phyloP scores from a whole-genome alignment of 805 yeast species.

The Clavispora carvajalis region DNA sequence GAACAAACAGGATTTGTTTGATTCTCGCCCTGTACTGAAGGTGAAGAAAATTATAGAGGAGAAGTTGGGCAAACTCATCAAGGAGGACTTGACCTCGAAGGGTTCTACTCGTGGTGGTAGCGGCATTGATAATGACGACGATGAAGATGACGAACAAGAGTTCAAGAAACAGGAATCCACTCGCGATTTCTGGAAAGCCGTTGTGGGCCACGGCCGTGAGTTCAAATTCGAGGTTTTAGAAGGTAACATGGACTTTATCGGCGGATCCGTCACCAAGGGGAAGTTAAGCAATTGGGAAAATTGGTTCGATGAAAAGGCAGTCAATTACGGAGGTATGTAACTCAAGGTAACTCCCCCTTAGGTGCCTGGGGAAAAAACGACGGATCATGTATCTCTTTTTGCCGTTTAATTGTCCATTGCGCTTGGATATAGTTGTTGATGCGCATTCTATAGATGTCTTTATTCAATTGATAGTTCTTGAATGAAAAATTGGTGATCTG shows the following conservation, averaged over 20 bases:
- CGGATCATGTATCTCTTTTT: slow-evolving; percentile 29
- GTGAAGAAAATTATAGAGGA: slow-evolving; percentile 54
- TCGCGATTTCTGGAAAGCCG: slow-evolving; percentile 42
- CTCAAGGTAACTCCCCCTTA: not conserved
- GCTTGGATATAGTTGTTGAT: slow-evolving; percentile 32
- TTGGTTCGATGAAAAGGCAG: slow-evolving; percentile 76
- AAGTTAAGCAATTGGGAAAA: slow-evolving; percentile 59
- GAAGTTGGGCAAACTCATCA: slow-evolving; percentile 55
- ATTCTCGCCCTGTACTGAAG: slow-evolving; percentile 65
- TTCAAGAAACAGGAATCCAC: slow-evolving; percentile 31
- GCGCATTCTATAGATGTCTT: slow-evolving; percentile 38
- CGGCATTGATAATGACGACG: slow-evolving; percentile 37
- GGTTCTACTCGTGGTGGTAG: slow-evolving; percentile 24
- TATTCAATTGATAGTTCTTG: slow-evolving; percentile 35
- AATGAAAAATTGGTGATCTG: slow-evolving; percentile 27
- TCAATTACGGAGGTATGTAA: slow-evolving; percentile 36
- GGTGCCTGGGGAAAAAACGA: slow-evolving; percentile 34
- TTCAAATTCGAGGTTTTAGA: slow-evolving; percentile 69
- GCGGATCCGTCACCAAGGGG: slow-evolving; percentile 64
- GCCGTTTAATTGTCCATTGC: slow-evolving; percentile 22
- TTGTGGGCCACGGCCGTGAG: slow-evolving; percentile 27
- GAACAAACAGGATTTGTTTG: slow-evolving; percentile 82
- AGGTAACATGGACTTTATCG: slow-evolving; percentile 62
- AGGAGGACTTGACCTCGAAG: slow-evolving; percentile 33
- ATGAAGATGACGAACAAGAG: slow-evolving; percentile 28